These are phyloP conservation scores for Mycena rosella DNA, from an alignment of 768 basidiomycete genomes.

Conservation along the genomic window DNA sequence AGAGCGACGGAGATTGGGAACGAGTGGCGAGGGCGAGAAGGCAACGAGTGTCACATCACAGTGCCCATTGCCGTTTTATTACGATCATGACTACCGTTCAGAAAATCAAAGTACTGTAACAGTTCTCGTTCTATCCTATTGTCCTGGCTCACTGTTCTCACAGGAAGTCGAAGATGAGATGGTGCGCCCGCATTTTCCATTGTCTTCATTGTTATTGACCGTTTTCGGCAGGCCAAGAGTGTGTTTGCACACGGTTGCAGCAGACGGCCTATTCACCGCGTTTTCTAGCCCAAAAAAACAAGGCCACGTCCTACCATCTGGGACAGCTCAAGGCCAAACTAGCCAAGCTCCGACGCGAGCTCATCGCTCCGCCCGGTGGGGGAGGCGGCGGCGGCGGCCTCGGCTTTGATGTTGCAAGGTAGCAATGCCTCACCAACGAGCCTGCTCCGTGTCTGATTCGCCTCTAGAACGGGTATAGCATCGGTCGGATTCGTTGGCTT, in stretches of 20 bases:
- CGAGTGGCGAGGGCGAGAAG: too few species aligned
- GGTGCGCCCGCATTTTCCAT: constrained; percentile 62
- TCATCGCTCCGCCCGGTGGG: constrained; percentile 81
- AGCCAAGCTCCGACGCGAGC: constrained; percentile 95
- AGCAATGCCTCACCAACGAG: not conserved
- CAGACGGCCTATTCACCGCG: constrained; percentile 33
- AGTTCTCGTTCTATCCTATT: constrained; percentile 38
- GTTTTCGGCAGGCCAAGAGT: constrained; percentile 78
- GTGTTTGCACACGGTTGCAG: constrained; percentile 45
- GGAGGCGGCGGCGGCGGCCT: constrained; percentile 91
- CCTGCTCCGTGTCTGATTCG: constrained; percentile 20
- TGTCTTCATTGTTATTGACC: constrained; percentile 44
- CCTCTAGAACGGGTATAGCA: constrained; percentile 88
- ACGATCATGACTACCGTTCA: constrained; percentile 77
- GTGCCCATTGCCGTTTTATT: too few species aligned
- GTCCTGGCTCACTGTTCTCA: constrained; percentile 38
- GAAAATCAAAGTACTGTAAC: constrained; percentile 85
- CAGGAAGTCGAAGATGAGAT: constrained; percentile 98
- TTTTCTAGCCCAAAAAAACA: constrained; percentile 90
- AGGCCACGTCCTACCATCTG: constrained; percentile 95
- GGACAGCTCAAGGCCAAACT: constrained; percentile 99
- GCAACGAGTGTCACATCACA: too few species aligned
- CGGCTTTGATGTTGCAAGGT: constrained; percentile 96
- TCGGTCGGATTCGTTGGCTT: constrained; percentile 95
- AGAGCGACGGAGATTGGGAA: constrained; percentile 21